These are phyloP conservation scores for Cercospora nicotianae DNA, from an alignment of 2,329 filamentous ascomycete genomes.

Conservation along the genomic window DNA sequence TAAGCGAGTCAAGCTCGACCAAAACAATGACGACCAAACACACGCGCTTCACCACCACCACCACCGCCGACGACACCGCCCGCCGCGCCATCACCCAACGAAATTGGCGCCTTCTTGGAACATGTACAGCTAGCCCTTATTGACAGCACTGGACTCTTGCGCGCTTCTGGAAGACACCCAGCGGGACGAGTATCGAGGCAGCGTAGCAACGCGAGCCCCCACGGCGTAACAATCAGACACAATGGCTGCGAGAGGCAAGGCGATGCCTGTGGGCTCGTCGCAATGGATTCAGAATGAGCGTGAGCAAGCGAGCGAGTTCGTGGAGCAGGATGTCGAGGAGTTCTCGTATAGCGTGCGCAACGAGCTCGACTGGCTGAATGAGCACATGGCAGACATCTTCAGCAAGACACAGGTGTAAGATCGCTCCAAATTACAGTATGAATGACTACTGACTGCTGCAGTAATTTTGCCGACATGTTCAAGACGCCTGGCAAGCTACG, in stretches of 20 bases:
- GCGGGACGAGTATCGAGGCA: constrained; percentile 16
- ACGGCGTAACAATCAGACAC: constrained; percentile 23
- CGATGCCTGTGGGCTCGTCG: constrained; percentile 35
- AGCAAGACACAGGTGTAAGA: constrained; percentile 79
- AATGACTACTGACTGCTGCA: constrained; percentile 46
- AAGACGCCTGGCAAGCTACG: constrained; percentile 85
- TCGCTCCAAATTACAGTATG: background rate
- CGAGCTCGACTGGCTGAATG: constrained; percentile 96
- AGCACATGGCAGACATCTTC: constrained; percentile 96
- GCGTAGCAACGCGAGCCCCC: constrained; percentile 23
- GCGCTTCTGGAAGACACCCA: constrained; percentile 9
- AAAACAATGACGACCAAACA: constrained; percentile 12
- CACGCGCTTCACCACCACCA: constrained; percentile 14
- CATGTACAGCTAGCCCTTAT: constrained; percentile 26
- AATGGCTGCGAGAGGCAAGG: constrained; percentile 33
- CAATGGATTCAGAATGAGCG: constrained; percentile 85
- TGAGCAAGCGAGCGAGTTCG: constrained; percentile 71
- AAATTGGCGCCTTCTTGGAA: constrained; percentile 18
- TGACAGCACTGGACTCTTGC: constrained; percentile 15
- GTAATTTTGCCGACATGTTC: constrained; percentile 91
- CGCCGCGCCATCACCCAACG: constrained; percentile 10
- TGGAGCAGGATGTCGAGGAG: constrained; percentile 83
- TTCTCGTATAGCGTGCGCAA: constrained; percentile 89
- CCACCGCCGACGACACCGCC: background rate
- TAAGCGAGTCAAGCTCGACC: constrained; percentile 1